These are phyloP conservation scores for Lolium multiflorum DNA, from an alignment of 176 grass and related monocot species.

Conservation along the genomic window DNA sequence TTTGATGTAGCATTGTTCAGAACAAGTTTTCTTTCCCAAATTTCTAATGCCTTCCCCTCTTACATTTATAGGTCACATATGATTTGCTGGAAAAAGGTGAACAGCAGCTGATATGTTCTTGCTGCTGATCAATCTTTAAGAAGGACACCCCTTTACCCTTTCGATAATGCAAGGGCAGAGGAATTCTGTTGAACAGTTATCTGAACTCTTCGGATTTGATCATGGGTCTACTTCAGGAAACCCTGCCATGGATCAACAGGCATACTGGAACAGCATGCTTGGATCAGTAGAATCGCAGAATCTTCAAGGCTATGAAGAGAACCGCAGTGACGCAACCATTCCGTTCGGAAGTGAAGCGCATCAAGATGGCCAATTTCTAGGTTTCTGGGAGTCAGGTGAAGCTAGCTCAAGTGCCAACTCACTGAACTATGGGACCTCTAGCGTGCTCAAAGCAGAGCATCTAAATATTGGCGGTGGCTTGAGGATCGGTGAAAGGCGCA, in stretches of 20 bases:
- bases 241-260: conserved; percentile 66
- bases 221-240: conserved; percentile 52
- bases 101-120: conserved; percentile 26
- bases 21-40: not conserved
- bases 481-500: conserved; percentile 57
- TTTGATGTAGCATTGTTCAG: not conserved
- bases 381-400: conserved; percentile 64
- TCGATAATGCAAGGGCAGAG: conserved; percentile 65
- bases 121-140: conserved; percentile 33
- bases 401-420: conserved; percentile 54
- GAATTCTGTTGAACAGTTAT: conserved; percentile 55
- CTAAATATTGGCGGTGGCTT: conserved; percentile 45
- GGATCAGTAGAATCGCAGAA: conserved; percentile 59
- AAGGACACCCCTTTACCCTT: conserved; percentile 25
- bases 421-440: conserved; percentile 47
- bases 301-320: conserved; percentile 51
- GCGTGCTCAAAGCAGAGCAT: conserved; percentile 52
- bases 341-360: conserved; percentile 45
- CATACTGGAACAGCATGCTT: conserved; percentile 59
- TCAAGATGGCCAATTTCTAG: conserved; percentile 55
- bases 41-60: not conserved
- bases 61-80: conserved; percentile 8
- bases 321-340: conserved; percentile 37
- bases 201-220: conserved; percentile 62
- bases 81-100: not conserved